phyloP scores from a whole-genome alignment of 2,329 filamentous ascomycete species.

The Colletotrichum paranaense region DNA sequence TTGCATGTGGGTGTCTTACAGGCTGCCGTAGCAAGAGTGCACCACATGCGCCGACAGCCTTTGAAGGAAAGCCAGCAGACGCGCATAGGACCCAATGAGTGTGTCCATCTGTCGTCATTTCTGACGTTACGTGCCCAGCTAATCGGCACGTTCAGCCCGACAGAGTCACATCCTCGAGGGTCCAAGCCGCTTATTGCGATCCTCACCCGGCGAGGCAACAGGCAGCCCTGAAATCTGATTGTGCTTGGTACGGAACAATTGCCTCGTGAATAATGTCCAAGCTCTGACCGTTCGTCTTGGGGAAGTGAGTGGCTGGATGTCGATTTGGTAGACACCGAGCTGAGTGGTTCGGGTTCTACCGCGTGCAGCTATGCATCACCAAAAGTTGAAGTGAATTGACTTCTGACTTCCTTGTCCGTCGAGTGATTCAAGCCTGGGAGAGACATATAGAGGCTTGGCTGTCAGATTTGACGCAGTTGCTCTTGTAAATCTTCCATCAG shows the following conservation, averaged over 20 bases:
- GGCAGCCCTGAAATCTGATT: not conserved
- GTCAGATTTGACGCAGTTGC: not conserved
- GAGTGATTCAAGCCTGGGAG: not conserved
- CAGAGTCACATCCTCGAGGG: conserved; percentile 2
- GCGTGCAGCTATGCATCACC: not conserved
- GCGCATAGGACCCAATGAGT: conserved; percentile 10
- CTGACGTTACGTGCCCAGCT: conserved; percentile 27
- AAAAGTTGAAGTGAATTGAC: not conserved
- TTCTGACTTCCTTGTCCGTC: not conserved
- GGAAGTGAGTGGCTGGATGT: not conserved
- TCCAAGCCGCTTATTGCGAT: not conserved
- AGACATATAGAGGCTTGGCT: conserved; percentile 10
- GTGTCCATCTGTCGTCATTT: conserved; percentile 1
- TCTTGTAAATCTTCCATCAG: not conserved
- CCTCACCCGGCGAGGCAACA: not conserved
- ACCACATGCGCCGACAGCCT: not conserved
- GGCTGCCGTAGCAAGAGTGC: not conserved
- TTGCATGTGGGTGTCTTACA: conserved; percentile 6
- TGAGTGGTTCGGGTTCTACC: not conserved
- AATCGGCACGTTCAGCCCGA: conserved; percentile 24
- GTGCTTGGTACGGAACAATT: not conserved
- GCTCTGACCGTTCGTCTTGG: not conserved
- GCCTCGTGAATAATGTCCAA: not conserved
- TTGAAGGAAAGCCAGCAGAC: not conserved
- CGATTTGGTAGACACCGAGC: not conserved